A percentile compares a stretch with the other conserved stretches of the same genome.
These are phyloP conservation scores for Aspergillus latus DNA, from an alignment of 2,329 filamentous ascomycete genomes.

Conservation along the genomic window DNA sequence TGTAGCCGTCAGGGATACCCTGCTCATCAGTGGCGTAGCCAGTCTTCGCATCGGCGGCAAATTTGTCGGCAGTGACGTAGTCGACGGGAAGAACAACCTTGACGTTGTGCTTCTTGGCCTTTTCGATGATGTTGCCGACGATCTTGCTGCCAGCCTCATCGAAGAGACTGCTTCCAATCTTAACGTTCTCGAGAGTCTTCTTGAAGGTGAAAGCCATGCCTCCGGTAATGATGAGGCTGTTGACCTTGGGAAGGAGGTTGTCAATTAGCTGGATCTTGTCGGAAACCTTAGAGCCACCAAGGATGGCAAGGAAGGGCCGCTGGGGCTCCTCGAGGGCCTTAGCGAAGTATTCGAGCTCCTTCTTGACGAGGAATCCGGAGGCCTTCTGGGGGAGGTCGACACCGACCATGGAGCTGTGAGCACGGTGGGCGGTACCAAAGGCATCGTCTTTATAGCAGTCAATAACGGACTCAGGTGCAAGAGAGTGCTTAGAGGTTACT, in stretches of 20 bases:
- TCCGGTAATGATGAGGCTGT: slow-evolving; percentile 94
- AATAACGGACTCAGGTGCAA: neutral
- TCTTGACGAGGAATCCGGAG: slow-evolving; percentile 98
- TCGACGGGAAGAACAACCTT: slow-evolving; percentile 92
- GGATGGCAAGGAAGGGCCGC: slow-evolving; percentile 96
- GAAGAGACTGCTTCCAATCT: slow-evolving; percentile 88
- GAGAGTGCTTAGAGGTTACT: slow-evolving; percentile 37
- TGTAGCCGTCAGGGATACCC: slow-evolving; percentile 95
- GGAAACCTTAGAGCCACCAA: slow-evolving; percentile 96
- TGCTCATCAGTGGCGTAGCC: slow-evolving; percentile 80
- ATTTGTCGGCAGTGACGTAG: slow-evolving; percentile 96
- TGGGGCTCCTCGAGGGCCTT: slow-evolving; percentile 90
- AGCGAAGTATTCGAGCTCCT: slow-evolving; percentile 99
- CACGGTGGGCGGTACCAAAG: slow-evolving; percentile 96
- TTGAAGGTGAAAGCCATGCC: slow-evolving; percentile 99
- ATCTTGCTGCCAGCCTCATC: slow-evolving; percentile 94
- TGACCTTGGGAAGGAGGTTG: slow-evolving; percentile 96
- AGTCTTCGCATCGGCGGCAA: slow-evolving; percentile 76
- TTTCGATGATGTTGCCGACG: slow-evolving; percentile 81
- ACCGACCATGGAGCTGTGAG: slow-evolving; percentile 99
- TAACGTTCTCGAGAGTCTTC: slow-evolving; percentile 90
- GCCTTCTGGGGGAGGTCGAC: slow-evolving; percentile 95
- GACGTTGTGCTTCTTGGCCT: slow-evolving; percentile 95
- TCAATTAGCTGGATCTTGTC: slow-evolving; percentile 99
- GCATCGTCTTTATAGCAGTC: slow-evolving; percentile 71